Evolutionary conservation across 2,329 filamentous ascomycete species (phyloP).

Genomic region (Chrysoporthe austroafricana): DNA sequence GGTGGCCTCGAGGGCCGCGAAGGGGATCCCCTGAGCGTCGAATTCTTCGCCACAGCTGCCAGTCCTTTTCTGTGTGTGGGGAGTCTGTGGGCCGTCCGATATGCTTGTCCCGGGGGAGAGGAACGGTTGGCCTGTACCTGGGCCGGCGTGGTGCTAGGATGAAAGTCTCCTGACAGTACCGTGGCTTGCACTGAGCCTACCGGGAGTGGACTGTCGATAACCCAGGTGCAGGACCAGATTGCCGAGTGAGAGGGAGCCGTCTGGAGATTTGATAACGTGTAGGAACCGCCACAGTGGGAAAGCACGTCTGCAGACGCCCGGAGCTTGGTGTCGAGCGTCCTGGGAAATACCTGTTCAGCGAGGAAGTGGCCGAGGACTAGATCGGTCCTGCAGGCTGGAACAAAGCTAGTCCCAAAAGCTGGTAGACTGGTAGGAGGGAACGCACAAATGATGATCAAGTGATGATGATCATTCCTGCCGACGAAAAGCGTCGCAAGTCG

Average conservation of each 20-base stretch:
- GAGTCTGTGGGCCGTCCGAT: conserved; percentile 17
- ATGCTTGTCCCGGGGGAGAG: conserved; percentile 13
- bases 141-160: conserved; percentile 3
- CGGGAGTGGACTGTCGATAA: not conserved
- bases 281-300: not conserved
- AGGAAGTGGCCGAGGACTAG: conserved; percentile 6
- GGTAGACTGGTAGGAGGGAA: conserved; percentile 11
- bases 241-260: not conserved
- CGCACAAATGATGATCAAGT: conserved; percentile 23
- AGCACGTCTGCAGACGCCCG: not conserved
- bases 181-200: not conserved
- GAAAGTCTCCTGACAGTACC: not conserved
- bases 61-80: conserved; percentile 10
- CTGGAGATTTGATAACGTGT: not conserved
- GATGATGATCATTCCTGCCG: conserved; percentile 14
- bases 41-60: conserved; percentile 16
- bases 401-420: conserved; percentile 15
- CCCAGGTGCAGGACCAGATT: not conserved
- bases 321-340: conserved; percentile 5
- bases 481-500: not conserved
- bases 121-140: conserved; percentile 12
- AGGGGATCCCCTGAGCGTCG: not conserved
- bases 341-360: not conserved
- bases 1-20: conserved; percentile 10
- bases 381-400: conserved; percentile 19